Conservation (phyloP, 1,284 basidiomycete species). For the Austropuccinia psidii region DNA sequence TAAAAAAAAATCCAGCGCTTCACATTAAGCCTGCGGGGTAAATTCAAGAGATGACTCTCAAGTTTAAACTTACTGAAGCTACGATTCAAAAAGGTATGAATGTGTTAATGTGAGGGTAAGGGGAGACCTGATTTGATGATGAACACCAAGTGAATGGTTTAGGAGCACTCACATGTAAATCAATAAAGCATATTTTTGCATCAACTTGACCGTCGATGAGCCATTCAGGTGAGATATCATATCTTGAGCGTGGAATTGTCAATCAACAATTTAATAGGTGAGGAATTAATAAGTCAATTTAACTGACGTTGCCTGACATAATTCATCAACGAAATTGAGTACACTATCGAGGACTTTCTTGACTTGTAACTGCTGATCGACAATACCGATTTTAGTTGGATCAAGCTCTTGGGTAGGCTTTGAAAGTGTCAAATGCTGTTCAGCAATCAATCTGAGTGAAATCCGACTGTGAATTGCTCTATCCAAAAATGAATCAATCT, state of each 20-base stretch:
- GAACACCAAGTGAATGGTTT: background rate
- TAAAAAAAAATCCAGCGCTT: background rate
- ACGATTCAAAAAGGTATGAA: too few relatives aligned
- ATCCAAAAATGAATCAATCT: conserved; percentile 27
- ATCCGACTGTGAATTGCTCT: conserved; percentile 23
- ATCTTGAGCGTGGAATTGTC: background rate
- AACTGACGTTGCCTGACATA: conserved; percentile 31
- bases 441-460: conserved; percentile 23
- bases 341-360: conserved; percentile 8
- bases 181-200: conserved; percentile 21
- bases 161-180: conserved; percentile 26
- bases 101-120: background rate
- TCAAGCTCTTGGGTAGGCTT: background rate
- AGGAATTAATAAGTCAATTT: background rate
- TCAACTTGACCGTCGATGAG: conserved; percentile 12
- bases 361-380: conserved; percentile 3
- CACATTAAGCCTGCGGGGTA: background rate
- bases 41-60: background rate
- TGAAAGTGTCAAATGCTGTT: conserved; percentile 27
- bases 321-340: conserved; percentile 7
- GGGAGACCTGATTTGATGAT: background rate
- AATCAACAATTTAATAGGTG: background rate
- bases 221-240: conserved; percentile 28
- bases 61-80: conserved; percentile 26
- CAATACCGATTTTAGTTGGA: conserved; percentile 9